Evolutionary conservation across 1,284 basidiomycete species (phyloP).

Genomic region (Irpex sp.): DNA sequence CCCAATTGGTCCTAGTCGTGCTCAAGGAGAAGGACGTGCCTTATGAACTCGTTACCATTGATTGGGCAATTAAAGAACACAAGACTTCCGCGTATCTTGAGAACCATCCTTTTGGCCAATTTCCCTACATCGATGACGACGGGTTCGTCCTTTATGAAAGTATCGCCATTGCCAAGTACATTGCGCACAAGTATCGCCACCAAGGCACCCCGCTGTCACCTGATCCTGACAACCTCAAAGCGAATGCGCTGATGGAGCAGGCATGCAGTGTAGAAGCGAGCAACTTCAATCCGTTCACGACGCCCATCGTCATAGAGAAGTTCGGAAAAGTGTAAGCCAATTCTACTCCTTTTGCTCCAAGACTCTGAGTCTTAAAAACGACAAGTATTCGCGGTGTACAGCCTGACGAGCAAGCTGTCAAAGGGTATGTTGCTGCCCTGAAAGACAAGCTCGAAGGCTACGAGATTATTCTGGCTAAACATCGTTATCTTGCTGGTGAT

Average conservation of each 20-base stretch:
- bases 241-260: constrained; percentile 49
- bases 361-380: no score
- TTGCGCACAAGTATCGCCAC: constrained; percentile 40
- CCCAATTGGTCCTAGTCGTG: constrained; percentile 40
- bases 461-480: constrained; percentile 41
- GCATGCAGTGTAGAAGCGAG: constrained; percentile 48
- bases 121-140: constrained; percentile 58
- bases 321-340: constrained; percentile 41
- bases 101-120: constrained; percentile 62
- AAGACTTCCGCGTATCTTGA: constrained; percentile 40
- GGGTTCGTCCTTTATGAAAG: constrained; percentile 46
- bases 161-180: constrained; percentile 49
- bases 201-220: constrained; percentile 33
- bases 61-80: constrained; percentile 42
- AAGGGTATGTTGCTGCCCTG: constrained; percentile 21
- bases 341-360: background rate
- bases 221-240: constrained; percentile 27
- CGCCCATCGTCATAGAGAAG: constrained; percentile 38
- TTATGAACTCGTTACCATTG: constrained; percentile 44
- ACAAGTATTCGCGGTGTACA: background rate
- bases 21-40: constrained; percentile 49
- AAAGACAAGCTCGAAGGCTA: constrained; percentile 39
- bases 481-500: constrained; percentile 44
- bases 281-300: constrained; percentile 48
- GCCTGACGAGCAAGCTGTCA: constrained; percentile 8